Base-by-base conservation (phyloP, 1,284 basidiomycete species). In the Boletus semigastroideus region DNA sequence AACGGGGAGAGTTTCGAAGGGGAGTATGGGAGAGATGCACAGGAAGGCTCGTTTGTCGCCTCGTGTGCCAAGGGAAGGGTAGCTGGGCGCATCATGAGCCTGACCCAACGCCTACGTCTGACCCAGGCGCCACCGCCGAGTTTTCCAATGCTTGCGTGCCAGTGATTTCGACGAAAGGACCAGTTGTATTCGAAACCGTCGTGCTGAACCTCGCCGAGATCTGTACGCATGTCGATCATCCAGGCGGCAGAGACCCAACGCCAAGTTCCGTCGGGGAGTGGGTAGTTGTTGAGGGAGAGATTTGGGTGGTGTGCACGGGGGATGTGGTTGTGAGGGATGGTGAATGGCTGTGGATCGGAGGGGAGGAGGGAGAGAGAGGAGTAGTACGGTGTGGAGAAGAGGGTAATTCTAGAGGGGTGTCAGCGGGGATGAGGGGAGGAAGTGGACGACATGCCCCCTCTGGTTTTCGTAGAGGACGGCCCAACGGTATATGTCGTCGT, bases 141-240 rank as follows among this genome's bases (percentile, higher is more conserved):
- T 30, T 69, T 64, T 9, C 88, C 86, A 1, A 82, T 74, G 45
- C 79, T 71, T 0, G 86, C 69, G 12, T 78, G 75, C 89, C 89
- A 92, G 44, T 81, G 69, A 46, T 78, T 76, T 25, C 70, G 66
- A 16, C 85, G 79, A 59, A 92, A 92, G 54, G 74, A 66, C 80
- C 84, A 88, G 62, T 90, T 90, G 70, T 92, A 92, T 67, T 92
- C 86, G 58, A 90, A 92, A 37, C 89, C 89, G 59, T 92, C 89
- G 58, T 87, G 78, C 60, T 89, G 85, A 5, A 90, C 84, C 59
- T 84, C 78, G 45, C 86, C 87, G 17, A 72, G 70, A 56, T 87
- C 82, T 19, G 82, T 78, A 37, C 85, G 84, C 89, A 92, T 92
- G 71, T 92, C 90, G 52, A 91, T 82, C 86, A 92, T 87, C 89